Base-by-base conservation (phyloP, 805 yeast species). In the Schwanniomyces sp. region DNA sequence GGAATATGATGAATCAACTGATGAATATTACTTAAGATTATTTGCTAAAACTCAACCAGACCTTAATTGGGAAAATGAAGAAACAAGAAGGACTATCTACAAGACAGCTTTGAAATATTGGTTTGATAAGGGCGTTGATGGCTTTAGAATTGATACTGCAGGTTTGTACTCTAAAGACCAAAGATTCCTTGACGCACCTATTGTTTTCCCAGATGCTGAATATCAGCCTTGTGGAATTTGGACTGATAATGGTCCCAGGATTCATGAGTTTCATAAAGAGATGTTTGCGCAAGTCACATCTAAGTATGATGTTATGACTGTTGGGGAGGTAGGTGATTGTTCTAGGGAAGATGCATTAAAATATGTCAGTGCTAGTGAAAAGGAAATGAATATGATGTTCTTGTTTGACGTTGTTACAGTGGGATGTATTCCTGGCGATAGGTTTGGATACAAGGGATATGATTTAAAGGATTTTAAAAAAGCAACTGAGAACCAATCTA, bases 11-110 rank as follows among this genome's bases (percentile, higher is more conserved):
- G 82, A 77, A 52, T 28, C 37, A 2, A 79, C 84, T 16, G 71
- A 74, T 41, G 84, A 81, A 62, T 81, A 79, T 66, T 81, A 80
- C 61, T 63, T 81, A 52, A 75, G 72, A 45, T 65, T 80, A 48
- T 81, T 79, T 63, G 82, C 82, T 12, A 63, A 62, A 43, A 58
- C 74, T 27, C 85, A 81, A 63, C 85, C 85, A 12, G 85, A 81
- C 56, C 67, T 81, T 55, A 81, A 81, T 64, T 81, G 85, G 86
- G 85, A 81, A 53, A 79, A 73, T 56, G 71, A 62, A 46, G 75
- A 62, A 43, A 44, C 56, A 17, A 53, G 66, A 53, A 49, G 66
- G 7, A 68, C 68, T 51, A 69, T 80, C 46, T 78, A 78, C 62
- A 66, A 76, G 34, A 59, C 69, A 21, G 81, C 83, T 10, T 61